Percentiles rank a stretch among this genome's conserved stretches.
Evolutionary conservation across 1,139 yeast genomes (phyloP).

Genomic region (Kodamaea alishanica): DNA sequence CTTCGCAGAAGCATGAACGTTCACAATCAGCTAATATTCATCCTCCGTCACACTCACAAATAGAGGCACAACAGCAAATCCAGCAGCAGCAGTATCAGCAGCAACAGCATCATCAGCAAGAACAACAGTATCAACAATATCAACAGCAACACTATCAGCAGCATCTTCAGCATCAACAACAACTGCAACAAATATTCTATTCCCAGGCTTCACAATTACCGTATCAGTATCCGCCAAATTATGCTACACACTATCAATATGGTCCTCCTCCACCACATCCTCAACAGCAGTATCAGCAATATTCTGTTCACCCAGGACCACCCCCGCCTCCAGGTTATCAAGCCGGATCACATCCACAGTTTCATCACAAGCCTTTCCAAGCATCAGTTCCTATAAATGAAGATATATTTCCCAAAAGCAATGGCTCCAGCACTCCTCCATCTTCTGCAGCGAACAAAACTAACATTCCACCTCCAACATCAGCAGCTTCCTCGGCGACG

Average conservation of each 20-base stretch:
- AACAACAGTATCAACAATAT: slow-evolving; percentile 4
- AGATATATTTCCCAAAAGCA: not conserved
- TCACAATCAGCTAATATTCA: no score
- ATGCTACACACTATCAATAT: no score
- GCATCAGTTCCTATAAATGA: not conserved
- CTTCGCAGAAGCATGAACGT: no score
- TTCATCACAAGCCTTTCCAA: no score
- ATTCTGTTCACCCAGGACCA: no score
- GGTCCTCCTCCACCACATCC: slow-evolving; percentile 2
- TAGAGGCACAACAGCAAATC: slow-evolving; percentile 1
- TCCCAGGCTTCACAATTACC: no score
- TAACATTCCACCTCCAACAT: not conserved
- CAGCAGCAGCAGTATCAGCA: slow-evolving; percentile 9
- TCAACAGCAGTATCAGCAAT: slow-evolving; percentile 8
- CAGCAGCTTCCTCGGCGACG: not conserved
- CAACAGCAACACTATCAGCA: slow-evolving; percentile 7
- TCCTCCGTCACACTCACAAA: no score
- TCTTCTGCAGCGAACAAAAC: not conserved
- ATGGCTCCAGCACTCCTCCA: not conserved
- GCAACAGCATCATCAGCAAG: slow-evolving; percentile 11
- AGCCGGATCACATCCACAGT: not conserved
- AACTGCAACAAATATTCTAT: slow-evolving; percentile 1
- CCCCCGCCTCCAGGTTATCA: slow-evolving; percentile 1
- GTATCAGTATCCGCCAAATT: no score
- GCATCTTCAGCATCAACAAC: slow-evolving; percentile 9